Evolutionary conservation across 176 grass and related monocot genomes (phyloP).

Genomic region (Zoysia pacifica): DNA sequence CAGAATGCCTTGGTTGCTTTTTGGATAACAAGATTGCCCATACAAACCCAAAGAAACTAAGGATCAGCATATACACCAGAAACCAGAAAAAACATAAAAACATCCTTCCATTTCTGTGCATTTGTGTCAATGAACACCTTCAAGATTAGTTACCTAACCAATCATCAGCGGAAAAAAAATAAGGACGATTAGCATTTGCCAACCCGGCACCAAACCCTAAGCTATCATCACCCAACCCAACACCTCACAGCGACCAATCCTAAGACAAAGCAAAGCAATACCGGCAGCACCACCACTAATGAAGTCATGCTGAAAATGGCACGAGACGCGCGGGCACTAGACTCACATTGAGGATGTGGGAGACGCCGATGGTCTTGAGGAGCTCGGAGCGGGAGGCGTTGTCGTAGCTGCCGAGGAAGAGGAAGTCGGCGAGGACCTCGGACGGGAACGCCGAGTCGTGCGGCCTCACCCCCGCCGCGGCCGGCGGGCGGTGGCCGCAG

Average conservation of each 20-base stretch:
- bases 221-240: background rate
- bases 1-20: background rate
- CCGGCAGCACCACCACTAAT: background rate
- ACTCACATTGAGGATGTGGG: slow-evolving; percentile 85
- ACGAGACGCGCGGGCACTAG: background rate
- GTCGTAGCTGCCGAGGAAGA: slow-evolving; percentile 97
- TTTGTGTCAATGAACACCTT: background rate
- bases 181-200: background rate
- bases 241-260: background rate
- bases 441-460: slow-evolving; percentile 75
- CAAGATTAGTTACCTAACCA: background rate
- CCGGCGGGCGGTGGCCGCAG: slow-evolving; percentile 75
- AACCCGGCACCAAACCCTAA: slow-evolving; percentile 20
- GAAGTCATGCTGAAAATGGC: background rate
- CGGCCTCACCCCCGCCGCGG: background rate
- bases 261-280: background rate
- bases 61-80: background rate
- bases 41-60: background rate
- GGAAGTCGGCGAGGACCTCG: slow-evolving; percentile 75
- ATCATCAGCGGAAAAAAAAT: background rate
- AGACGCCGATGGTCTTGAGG: slow-evolving; percentile 84
- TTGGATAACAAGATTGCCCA: background rate
- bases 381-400: slow-evolving; percentile 85
- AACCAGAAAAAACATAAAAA: background rate
- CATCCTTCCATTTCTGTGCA: background rate